Evolutionary conservation across 2,329 filamentous ascomycete species (phyloP).

Genomic region (Hymenoscyphus scutula): DNA sequence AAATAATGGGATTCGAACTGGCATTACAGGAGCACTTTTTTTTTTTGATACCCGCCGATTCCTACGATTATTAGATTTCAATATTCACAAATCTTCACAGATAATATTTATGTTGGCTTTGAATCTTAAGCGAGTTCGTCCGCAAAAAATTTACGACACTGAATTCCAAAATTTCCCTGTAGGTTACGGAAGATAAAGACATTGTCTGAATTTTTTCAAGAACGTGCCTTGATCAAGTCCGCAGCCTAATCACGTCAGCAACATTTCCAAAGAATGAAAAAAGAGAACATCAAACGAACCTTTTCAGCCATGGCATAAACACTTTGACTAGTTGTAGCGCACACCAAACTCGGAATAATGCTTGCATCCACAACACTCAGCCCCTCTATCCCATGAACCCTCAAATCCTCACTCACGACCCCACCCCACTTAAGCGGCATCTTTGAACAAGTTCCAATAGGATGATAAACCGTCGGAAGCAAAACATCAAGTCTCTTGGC

Average conservation of each 20-base stretch:
- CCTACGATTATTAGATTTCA: too few species aligned
- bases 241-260: background rate
- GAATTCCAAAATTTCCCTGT: too few species aligned
- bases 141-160: too few species aligned
- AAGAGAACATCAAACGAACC: background rate
- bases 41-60: too few species aligned
- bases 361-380: constrained; percentile 19
- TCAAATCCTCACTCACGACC: constrained; percentile 22
- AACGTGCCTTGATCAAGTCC: background rate
- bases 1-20: too few species aligned
- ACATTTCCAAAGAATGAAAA: background rate
- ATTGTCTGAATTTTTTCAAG: too few species aligned
- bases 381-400: constrained; percentile 20
- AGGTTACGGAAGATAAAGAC: too few species aligned
- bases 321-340: constrained; percentile 3
- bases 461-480: constrained; percentile 38
- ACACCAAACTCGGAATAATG: constrained; percentile 9
- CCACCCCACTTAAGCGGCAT: constrained; percentile 19
- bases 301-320: constrained; percentile 16
- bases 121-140: too few species aligned
- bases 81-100: too few species aligned
- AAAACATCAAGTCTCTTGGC: constrained; percentile 30
- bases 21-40: too few species aligned
- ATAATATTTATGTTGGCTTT: too few species aligned
- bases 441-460: constrained; percentile 36